phyloP scores from a whole-genome alignment of 2,329 filamentous ascomycete species.

The Apiospora saccharicola region DNA sequence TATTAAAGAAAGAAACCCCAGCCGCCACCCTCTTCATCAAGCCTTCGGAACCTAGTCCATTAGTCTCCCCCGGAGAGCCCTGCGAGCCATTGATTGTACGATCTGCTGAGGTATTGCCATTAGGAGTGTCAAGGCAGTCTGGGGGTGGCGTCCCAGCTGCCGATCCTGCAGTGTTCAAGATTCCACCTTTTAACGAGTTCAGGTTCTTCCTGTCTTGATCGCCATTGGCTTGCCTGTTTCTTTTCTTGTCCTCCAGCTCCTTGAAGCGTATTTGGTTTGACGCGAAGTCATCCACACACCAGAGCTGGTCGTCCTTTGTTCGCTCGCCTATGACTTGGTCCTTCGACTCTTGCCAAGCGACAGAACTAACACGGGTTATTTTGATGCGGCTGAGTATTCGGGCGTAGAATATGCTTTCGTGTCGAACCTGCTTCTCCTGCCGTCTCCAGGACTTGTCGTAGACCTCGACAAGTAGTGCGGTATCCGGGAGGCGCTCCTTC shows the following conservation, averaged over 20 bases:
- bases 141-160: background rate
- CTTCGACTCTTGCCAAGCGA: background rate
- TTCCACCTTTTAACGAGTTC: too few species aligned
- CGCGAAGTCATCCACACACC: background rate
- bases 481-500: background rate
- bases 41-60: too few species aligned
- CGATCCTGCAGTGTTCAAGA: background rate
- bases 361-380: background rate
- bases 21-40: too few species aligned
- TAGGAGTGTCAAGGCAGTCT: too few species aligned
- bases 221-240: background rate
- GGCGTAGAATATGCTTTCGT: background rate
- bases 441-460: background rate
- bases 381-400: background rate
- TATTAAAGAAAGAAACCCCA: too few species aligned
- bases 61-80: too few species aligned
- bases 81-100: too few species aligned
- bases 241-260: background rate
- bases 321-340: background rate
- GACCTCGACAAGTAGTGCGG: background rate
- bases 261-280: background rate
- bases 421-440: background rate
- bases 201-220: background rate
- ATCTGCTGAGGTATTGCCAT: too few species aligned
- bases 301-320: background rate